phyloP scores from a whole-genome alignment of 1,284 basidiomycete species.

The Schizophyllum amplum region DNA sequence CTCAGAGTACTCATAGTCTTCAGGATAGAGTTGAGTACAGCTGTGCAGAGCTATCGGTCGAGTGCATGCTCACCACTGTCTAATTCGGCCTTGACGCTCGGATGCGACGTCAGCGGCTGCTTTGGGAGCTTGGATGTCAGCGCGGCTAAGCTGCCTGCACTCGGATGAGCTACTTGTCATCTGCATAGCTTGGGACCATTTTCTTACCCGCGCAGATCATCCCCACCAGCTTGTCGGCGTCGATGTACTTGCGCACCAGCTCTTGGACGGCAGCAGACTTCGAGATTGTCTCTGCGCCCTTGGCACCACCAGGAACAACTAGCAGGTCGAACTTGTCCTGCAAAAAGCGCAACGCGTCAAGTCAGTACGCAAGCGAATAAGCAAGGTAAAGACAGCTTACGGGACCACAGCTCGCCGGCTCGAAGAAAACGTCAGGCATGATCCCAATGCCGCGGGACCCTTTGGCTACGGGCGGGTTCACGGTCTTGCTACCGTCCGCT shows the following conservation, averaged over 20 bases:
- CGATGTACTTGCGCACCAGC: constrained; percentile 56
- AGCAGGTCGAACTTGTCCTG: constrained; percentile 61
- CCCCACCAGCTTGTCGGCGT: constrained; percentile 56
- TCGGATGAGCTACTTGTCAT: neutral
- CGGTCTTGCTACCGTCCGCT: constrained; percentile 17
- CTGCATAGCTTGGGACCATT: neutral
- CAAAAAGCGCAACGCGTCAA: too few species aligned
- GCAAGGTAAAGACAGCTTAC: constrained; percentile 23
- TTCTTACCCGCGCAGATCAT: constrained; percentile 76
- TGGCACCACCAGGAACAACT: constrained; percentile 75
- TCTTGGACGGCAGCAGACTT: constrained; percentile 51
- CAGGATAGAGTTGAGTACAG: constrained; percentile 1
- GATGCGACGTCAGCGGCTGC: constrained; percentile 74
- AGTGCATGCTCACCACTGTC: constrained; percentile 36
- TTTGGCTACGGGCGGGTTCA: constrained; percentile 38
- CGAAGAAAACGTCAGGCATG: constrained; percentile 55
- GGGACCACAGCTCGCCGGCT: constrained; percentile 34
- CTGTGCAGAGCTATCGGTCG: neutral
- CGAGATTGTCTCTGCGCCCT: constrained; percentile 73
- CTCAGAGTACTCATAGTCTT: constrained; percentile 74
- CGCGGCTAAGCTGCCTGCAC: constrained; percentile 60
- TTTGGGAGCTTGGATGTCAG: constrained; percentile 53
- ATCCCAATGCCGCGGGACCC: constrained; percentile 73
- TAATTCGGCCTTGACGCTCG: constrained; percentile 60
- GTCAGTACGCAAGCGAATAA: neutral